Conservation (phyloP, 2,329 filamentous ascomycete genomes). For the Aureobasidium pullulans region DNA sequence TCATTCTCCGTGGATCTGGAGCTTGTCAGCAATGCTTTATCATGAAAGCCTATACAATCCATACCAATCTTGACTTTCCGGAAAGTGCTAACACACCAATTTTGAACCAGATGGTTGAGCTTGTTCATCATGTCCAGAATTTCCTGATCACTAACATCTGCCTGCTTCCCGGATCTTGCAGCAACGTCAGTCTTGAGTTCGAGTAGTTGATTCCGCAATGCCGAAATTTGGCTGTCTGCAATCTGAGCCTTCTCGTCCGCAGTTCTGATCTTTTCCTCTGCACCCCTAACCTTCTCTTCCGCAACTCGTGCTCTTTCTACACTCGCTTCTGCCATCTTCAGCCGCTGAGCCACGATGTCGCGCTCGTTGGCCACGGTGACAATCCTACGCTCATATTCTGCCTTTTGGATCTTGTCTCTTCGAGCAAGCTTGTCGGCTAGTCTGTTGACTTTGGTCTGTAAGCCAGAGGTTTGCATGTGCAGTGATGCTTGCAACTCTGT, state of each 20-base stretch:
- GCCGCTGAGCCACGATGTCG: neutral
- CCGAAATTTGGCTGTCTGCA: slow-evolving; percentile 32
- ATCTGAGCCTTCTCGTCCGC: neutral
- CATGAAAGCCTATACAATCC: neutral
- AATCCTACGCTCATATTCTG: slow-evolving; percentile 1
- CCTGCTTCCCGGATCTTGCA: slow-evolving; percentile 59
- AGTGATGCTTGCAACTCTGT: neutral
- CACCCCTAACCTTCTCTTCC: neutral
- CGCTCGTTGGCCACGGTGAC: neutral
- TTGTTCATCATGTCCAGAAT: slow-evolving; percentile 52
- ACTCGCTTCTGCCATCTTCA: neutral
- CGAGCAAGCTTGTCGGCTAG: neutral
- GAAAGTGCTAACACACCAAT: slow-evolving; percentile 67
- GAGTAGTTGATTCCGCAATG: slow-evolving; percentile 59
- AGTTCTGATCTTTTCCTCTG: neutral
- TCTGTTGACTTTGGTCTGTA: slow-evolving; percentile 1
- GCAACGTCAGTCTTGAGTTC: slow-evolving; percentile 61
- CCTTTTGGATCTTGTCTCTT: neutral
- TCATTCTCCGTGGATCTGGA: slow-evolving; percentile 14
- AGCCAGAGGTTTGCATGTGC: neutral
- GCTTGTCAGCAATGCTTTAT: neutral
- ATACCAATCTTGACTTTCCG: slow-evolving; percentile 50
- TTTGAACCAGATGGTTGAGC: slow-evolving; percentile 62
- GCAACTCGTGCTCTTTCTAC: neutral
- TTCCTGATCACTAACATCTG: slow-evolving; percentile 58